Percentiles rank a stretch among this genome's conserved stretches.
Conservation (phyloP, 2,329 filamentous ascomycete genomes). For the Cryphonectria nitschkei region DNA sequence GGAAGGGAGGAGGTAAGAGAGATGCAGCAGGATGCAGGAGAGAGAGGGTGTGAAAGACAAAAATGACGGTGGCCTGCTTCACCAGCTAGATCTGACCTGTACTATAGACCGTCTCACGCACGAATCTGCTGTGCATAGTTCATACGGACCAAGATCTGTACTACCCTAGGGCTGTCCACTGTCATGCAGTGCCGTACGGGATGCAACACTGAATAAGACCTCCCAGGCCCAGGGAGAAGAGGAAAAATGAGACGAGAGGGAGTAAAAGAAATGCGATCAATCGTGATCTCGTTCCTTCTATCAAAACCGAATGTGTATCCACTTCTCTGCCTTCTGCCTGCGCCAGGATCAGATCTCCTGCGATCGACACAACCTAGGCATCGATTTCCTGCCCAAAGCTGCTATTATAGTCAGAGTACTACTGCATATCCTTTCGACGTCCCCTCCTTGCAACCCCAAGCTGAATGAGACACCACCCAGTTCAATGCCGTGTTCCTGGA, state of each 20-base stretch:
- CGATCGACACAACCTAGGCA: neutral
- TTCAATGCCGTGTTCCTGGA: too few species aligned
- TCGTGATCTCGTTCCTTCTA: neutral
- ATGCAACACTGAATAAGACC: conserved; percentile 1
- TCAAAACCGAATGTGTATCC: neutral
- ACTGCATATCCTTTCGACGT: too few species aligned
- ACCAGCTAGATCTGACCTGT: neutral
- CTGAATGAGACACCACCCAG: too few species aligned
- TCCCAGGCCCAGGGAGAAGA: neutral
- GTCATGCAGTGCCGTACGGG: conserved; percentile 12
- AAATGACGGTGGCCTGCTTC: too few species aligned
- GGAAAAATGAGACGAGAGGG: too few species aligned
- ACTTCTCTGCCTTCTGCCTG: neutral
- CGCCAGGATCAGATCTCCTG: conserved; percentile 4
- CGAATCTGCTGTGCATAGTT: neutral
- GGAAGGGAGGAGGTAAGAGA: neutral
- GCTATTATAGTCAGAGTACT: neutral
- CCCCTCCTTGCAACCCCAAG: too few species aligned
- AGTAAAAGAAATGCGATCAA: neutral
- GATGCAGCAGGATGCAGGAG: neutral
- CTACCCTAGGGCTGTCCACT: neutral
- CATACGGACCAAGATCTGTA: neutral
- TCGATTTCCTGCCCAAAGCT: neutral
- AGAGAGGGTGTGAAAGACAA: neutral
- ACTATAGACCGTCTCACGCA: neutral